Base-by-base conservation (phyloP, 139 green algal species). In the Limnomonas spitsbergensis region DNA sequence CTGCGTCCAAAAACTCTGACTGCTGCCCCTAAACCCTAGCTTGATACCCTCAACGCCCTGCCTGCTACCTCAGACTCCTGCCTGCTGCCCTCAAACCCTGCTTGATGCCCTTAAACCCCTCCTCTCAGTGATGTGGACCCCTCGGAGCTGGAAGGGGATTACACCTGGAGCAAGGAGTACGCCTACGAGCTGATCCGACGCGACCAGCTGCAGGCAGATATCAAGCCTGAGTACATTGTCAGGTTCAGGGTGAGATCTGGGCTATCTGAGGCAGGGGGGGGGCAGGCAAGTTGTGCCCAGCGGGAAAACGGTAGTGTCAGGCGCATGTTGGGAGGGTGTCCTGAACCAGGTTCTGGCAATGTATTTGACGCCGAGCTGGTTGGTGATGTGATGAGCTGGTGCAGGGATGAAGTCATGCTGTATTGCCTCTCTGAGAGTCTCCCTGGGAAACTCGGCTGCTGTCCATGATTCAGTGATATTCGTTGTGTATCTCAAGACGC, bases 121-220 rank as follows among this genome's bases (percentile, higher is more conserved):
- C n/a, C n/a, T 61, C 4, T 66, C 75, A 61, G 53, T 27, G 75
- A 79, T 34, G 53, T 79, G 26, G 54, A 79, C 27, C 66, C 77
- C 2, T 37, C 34, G 14, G 40, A 71, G 26, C 24, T 81, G 42
- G 66, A 66, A 32, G 77, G 77, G 4, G 77, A 81, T 20, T 81
- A 81, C 67, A 66, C 47, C 1, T 81, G 77, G 77, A 53, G 42
- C 35, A 77, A 77, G 36, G 70, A 81, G 76, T 81, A 81, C 32
- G 66, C 29, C 31, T 81, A 81, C 40, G 38, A 75, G 39, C 66
- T 69, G 32, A 39, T 66, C 3, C 76, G 66, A 35, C 9, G 6
- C 38, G 39, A 61, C 29, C 24, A 74, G 36, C n/a, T n/a, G n/a
- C 29, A 74, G 68, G 7, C 4, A 6, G 68, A 74, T 32, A n/a